phyloP scores from a whole-genome alignment of 805 yeast genomes.

The Saccharomycopsis schoenii region DNA sequence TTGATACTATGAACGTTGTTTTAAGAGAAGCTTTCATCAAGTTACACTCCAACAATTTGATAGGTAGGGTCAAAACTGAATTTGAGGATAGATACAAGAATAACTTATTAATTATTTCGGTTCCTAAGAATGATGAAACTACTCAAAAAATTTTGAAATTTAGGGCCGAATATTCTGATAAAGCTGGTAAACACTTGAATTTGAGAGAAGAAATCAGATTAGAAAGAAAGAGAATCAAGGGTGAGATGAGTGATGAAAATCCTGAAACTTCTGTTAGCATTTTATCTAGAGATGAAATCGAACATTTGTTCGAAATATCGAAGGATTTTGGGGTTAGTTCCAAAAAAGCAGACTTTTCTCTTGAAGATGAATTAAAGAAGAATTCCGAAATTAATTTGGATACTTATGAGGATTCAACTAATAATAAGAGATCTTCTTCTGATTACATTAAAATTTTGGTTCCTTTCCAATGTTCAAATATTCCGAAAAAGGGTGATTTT shows the following conservation, averaged over 20 bases:
- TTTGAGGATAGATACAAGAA: slow-evolving; percentile 72
- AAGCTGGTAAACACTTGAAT: slow-evolving; percentile 45
- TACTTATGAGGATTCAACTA: slow-evolving; percentile 10
- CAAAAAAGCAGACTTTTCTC: background rate
- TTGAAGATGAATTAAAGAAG: background rate
- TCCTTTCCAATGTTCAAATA: slow-evolving; percentile 60
- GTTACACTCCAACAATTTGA: slow-evolving; percentile 65
- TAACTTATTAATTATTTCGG: slow-evolving; percentile 48
- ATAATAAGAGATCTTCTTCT: slow-evolving; percentile 4
- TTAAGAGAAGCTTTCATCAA: slow-evolving; percentile 73
- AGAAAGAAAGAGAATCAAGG: slow-evolving; percentile 53
- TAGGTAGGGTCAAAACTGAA: slow-evolving; percentile 63
- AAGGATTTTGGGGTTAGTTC: background rate
- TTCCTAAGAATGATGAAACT: slow-evolving; percentile 42
- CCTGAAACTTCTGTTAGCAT: slow-evolving; percentile 63
- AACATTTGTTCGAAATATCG: slow-evolving; percentile 19
- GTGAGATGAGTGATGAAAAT: slow-evolving; percentile 38
- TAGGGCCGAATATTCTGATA: slow-evolving; percentile 38
- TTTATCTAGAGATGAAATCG: slow-evolving; percentile 21
- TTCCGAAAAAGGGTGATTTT: slow-evolving; percentile 76
- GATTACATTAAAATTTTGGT: slow-evolving; percentile 23
- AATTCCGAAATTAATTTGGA: background rate
- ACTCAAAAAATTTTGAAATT: slow-evolving; percentile 41
- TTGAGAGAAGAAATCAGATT: slow-evolving; percentile 63
- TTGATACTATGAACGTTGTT: slow-evolving; percentile 56